These are phyloP conservation scores for Xerocomus potaroensis DNA, from an alignment of 768 basidiomycete genomes.

Conservation along the genomic window DNA sequence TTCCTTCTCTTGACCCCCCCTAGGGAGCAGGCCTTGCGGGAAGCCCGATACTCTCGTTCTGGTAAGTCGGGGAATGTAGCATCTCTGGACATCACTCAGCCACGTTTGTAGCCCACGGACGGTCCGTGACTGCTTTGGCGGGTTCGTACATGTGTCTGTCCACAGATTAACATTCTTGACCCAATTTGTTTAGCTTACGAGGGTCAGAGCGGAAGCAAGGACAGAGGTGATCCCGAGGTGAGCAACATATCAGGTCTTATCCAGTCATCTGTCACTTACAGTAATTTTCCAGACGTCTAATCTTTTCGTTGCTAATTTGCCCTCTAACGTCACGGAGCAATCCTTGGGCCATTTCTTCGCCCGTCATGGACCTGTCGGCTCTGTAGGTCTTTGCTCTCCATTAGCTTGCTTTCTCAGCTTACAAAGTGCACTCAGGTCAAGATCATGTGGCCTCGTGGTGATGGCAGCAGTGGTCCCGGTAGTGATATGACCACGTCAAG, in stretches of 20 bases:
- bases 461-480: conserved; percentile 61
- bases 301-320: conserved; percentile 92
- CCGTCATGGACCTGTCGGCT: conserved; percentile 86
- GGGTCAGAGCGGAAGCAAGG: conserved; percentile 84
- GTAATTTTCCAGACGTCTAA: conserved; percentile 72
- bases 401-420: background rate
- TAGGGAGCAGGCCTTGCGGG: conserved; percentile 91
- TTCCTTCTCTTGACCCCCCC: conserved; percentile 1
- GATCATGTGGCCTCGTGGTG: conserved; percentile 98
- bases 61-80: conserved; percentile 36
- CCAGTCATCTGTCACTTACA: conserved; percentile 1
- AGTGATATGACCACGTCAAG: conserved; percentile 73
- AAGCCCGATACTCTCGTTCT: conserved; percentile 74
- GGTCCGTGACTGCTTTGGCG: conserved; percentile 89
- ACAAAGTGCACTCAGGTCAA: conserved; percentile 58
- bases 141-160: conserved; percentile 41
- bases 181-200: conserved; percentile 62
- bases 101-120: conserved; percentile 45
- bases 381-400: conserved; percentile 45
- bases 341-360: conserved; percentile 89
- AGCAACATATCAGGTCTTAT: conserved; percentile 12
- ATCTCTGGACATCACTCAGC: background rate
- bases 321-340: conserved; percentile 81
- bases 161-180: background rate
- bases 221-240: conserved; percentile 84